Evolutionary conservation across 2,329 filamentous ascomycete genomes (phyloP).

Genomic region (Ophiostoma himal-ulmi): DNA sequence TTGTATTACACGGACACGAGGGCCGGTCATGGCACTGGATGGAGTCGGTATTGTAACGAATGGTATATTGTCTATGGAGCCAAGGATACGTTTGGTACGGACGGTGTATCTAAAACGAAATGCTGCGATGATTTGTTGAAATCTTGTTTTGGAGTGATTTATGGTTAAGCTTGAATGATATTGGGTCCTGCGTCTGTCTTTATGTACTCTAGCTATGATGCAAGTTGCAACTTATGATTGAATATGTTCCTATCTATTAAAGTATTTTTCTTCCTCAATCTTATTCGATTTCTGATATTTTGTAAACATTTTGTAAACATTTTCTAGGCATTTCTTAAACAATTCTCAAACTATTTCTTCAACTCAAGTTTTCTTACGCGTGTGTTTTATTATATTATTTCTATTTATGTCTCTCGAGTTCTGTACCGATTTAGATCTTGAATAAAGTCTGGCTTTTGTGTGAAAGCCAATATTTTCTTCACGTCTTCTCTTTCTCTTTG

Average conservation of each 20-base stretch:
- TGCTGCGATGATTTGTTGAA: not conserved
- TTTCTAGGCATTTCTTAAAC: too few species aligned
- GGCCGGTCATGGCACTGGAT: not conserved
- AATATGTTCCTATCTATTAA: not conserved
- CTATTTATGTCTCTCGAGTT: too few species aligned
- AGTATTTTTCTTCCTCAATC: too few species aligned
- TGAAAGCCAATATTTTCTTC: too few species aligned
- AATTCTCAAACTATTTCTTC: too few species aligned
- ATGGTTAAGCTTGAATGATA: not conserved
- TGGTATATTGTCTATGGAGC: not conserved
- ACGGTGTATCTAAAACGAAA: not conserved
- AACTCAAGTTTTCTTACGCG: too few species aligned
- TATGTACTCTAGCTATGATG: not conserved
- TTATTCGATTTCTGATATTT: too few species aligned
- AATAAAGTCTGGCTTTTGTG: too few species aligned
- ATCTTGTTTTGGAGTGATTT: not conserved
- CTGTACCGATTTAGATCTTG: too few species aligned
- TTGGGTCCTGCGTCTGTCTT: not conserved
- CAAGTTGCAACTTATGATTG: not conserved
- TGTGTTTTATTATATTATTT: too few species aligned
- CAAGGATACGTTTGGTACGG: not conserved
- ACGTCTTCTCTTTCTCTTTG: too few species aligned
- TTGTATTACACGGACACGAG: not conserved
- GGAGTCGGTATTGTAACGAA: not conserved
- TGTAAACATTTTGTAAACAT: too few species aligned